These are phyloP conservation scores for Monosporozyma unispora DNA, from an alignment of 805 yeast species.

Conservation along the genomic window DNA sequence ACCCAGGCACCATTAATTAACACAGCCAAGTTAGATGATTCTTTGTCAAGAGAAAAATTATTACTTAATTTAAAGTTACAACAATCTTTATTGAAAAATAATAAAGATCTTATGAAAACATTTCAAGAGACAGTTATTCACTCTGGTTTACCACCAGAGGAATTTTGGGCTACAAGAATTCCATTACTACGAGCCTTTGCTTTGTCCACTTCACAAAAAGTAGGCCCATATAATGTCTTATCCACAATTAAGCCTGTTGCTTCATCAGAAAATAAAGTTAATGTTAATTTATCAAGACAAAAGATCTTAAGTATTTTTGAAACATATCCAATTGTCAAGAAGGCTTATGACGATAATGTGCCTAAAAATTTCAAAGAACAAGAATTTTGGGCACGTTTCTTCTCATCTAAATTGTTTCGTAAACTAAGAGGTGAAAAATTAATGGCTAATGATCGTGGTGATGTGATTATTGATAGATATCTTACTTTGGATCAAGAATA, in stretches of 20 bases:
- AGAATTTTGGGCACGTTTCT: constrained; percentile 93
- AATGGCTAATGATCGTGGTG: constrained; percentile 69
- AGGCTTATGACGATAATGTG: constrained; percentile 83
- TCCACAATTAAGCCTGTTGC: constrained; percentile 93
- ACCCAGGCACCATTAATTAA: constrained; percentile 25
- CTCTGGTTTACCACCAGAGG: constrained; percentile 63
- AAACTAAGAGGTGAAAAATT: constrained; percentile 83
- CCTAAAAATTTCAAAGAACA: constrained; percentile 77
- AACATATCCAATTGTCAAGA: constrained; percentile 84
- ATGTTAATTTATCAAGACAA: constrained; percentile 85
- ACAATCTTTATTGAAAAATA: constrained; percentile 62
- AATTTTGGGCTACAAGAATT: constrained; percentile 80
- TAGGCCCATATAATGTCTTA: constrained; percentile 89
- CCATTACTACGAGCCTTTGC: constrained; percentile 80
- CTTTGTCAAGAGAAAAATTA: constrained; percentile 48
- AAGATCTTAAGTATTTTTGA: constrained; percentile 82
- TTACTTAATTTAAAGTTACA: constrained; percentile 69
- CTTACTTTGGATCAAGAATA: constrained; percentile 59
- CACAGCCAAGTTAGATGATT: constrained; percentile 34
- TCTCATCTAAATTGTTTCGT: constrained; percentile 80
- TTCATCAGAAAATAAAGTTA: constrained; percentile 84
- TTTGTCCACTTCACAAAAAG: constrained; percentile 69
- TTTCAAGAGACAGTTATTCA: constrained; percentile 85
- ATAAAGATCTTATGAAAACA: constrained; percentile 57
- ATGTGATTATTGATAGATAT: constrained; percentile 76